phyloP scores from a whole-genome alignment of 176 grass and related monocot species.

The Areca catechu region DNA sequence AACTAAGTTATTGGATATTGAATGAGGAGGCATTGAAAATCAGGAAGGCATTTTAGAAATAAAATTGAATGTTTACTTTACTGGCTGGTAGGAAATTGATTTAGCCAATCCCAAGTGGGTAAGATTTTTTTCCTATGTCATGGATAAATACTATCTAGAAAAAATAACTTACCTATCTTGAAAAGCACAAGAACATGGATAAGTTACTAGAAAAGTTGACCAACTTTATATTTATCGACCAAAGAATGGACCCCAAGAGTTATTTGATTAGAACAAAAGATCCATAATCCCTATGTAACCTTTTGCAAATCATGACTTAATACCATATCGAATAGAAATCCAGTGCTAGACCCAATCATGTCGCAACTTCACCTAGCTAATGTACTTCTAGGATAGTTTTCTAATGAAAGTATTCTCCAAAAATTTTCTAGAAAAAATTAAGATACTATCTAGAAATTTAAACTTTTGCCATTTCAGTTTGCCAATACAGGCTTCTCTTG shows the following conservation, averaged over 20 bases:
- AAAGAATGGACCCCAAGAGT: constrained; percentile 33
- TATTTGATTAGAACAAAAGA: constrained; percentile 27
- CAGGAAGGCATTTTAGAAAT: too few relatives aligned
- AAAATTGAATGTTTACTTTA: too few relatives aligned
- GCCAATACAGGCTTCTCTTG: constrained; percentile 69
- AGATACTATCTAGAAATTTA: constrained; percentile 62
- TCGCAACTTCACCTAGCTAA: constrained; percentile 91
- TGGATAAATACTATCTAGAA: too few relatives aligned
- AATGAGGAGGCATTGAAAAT: too few relatives aligned
- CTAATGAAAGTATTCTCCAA: constrained; percentile 80
- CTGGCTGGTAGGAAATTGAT: too few relatives aligned
- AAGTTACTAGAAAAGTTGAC: too few relatives aligned
- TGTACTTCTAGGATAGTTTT: constrained; percentile 85
- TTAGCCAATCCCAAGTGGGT: too few relatives aligned
- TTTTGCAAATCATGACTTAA: constrained; percentile 76
- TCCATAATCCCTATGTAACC: constrained; percentile 58
- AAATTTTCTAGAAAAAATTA: constrained; percentile 77
- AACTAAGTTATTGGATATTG: too few relatives aligned
- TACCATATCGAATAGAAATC: constrained; percentile 64
- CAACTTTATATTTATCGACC: too few relatives aligned
- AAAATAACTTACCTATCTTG: too few relatives aligned
- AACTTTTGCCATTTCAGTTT: constrained; percentile 76
- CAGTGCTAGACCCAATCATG: constrained; percentile 68
- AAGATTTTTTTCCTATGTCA: too few relatives aligned
- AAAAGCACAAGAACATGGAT: too few relatives aligned